These are phyloP conservation scores for Dendrostoma leiphaemia DNA, from an alignment of 2,329 filamentous ascomycete genomes.

Conservation along the genomic window DNA sequence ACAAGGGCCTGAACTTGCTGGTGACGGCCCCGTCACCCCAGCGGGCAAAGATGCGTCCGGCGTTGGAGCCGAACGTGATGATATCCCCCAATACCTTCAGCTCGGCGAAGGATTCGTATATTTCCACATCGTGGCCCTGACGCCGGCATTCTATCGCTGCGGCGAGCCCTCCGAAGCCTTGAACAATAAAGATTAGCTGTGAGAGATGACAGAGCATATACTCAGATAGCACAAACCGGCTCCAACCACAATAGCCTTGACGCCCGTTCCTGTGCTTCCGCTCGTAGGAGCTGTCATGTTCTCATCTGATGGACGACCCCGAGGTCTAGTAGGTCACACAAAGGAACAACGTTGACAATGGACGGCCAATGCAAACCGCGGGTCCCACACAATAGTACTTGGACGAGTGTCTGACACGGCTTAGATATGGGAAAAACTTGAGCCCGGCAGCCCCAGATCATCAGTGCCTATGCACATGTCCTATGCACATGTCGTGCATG, in stretches of 20 bases:
- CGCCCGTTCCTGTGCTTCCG: constrained; percentile 40
- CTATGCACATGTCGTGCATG: no score
- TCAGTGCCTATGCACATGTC: no score
- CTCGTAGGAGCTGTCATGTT: neutral
- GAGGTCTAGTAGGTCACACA: no score
- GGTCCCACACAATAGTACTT: no score
- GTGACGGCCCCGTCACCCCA: constrained; percentile 52
- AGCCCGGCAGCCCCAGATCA: no score
- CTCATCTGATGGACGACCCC: no score
- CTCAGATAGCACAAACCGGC: constrained; percentile 39
- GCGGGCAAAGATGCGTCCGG: constrained; percentile 57
- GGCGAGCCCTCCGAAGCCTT: constrained; percentile 59
- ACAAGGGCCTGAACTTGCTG: constrained; percentile 44
- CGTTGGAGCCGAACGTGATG: constrained; percentile 61
- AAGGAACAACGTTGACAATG: no score
- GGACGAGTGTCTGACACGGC: no score
- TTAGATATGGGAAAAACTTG: neutral
- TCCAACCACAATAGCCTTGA: constrained; percentile 52
- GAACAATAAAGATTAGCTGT: no score
- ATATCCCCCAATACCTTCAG: constrained; percentile 61
- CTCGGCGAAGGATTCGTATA: constrained; percentile 57
- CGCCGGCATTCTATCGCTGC: constrained; percentile 62
- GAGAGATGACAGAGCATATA: no score
- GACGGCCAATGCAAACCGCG: no score
- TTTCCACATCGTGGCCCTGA: constrained; percentile 57